A percentile compares a stretch with the other conserved stretches of the same genome.
These are phyloP conservation scores for Solanum stenotomum DNA, from an alignment of 257 asterid species.

Conservation along the genomic window DNA sequence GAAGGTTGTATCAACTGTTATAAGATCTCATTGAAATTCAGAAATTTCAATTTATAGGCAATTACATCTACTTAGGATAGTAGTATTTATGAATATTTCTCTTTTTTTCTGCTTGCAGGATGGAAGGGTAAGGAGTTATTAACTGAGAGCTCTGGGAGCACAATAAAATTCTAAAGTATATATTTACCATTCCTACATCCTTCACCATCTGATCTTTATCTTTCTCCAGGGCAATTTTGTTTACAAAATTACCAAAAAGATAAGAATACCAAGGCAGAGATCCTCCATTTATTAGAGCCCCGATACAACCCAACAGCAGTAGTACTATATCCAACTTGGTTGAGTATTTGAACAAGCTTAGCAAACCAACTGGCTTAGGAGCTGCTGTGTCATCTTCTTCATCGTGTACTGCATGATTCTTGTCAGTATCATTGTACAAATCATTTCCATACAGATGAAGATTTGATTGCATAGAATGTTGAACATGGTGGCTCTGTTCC, in stretches of 20 bases:
- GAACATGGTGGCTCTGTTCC: slow-evolving; percentile 1
- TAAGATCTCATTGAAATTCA: not conserved
- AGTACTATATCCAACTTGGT: slow-evolving; percentile 51
- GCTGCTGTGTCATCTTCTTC: slow-evolving; percentile 36
- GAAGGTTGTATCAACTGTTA: not conserved
- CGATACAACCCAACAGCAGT: slow-evolving; percentile 58
- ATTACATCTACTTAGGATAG: not conserved
- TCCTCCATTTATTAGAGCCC: slow-evolving; percentile 81
- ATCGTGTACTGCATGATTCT: slow-evolving; percentile 12
- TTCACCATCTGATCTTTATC: slow-evolving; percentile 50
- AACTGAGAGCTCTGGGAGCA: not conserved
- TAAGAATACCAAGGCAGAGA: slow-evolving; percentile 86
- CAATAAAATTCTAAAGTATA: not conserved
- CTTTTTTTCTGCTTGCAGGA: not conserved
- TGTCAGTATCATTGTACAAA: slow-evolving; percentile 8
- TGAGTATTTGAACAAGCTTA: slow-evolving; percentile 63
- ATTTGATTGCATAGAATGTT: slow-evolving; percentile 9
- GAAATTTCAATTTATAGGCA: not conserved
- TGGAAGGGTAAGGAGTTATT: not conserved
- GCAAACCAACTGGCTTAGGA: slow-evolving; percentile 37
- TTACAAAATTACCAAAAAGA: slow-evolving; percentile 63
- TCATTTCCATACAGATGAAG: slow-evolving; percentile 2
- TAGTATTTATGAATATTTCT: not conserved
- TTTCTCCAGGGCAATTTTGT: slow-evolving; percentile 37
- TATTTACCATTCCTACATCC: slow-evolving; percentile 52